phyloP scores from a whole-genome alignment of 768 basidiomycete genomes.

The Lentinula guzmanii region DNA sequence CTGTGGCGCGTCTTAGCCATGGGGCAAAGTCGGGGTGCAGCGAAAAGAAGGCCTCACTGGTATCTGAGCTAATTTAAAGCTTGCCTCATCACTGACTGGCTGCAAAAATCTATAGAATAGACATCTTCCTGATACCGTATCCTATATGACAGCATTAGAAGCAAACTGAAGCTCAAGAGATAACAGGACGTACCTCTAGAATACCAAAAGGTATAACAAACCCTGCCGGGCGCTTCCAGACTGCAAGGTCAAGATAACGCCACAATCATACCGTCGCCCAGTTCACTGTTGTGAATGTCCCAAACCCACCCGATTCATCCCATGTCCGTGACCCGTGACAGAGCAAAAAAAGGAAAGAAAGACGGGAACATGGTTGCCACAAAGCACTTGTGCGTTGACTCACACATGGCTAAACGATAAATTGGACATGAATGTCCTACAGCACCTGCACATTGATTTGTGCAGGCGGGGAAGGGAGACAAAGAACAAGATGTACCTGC shows the following conservation, averaged over 20 bases:
- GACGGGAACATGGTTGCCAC: too few relatives aligned
- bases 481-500: too few relatives aligned
- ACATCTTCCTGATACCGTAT: constrained; percentile 66
- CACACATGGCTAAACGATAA: too few relatives aligned
- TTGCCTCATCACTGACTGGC: constrained; percentile 20
- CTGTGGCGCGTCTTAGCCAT: constrained; percentile 21
- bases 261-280: too few relatives aligned
- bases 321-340: too few relatives aligned
- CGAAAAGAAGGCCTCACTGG: constrained; percentile 26
- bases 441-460: too few relatives aligned
- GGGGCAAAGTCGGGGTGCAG: constrained; percentile 29
- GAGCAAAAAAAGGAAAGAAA: too few relatives aligned
- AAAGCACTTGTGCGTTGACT: too few relatives aligned
- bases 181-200: constrained; percentile 60
- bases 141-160: constrained; percentile 30
- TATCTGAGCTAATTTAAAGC: constrained; percentile 7
- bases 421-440: too few relatives aligned
- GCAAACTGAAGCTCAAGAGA: neutral
- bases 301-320: too few relatives aligned
- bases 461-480: too few relatives aligned
- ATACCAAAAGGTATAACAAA: constrained; percentile 90
- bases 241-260: constrained; percentile 24
- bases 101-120: constrained; percentile 50
- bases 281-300: too few relatives aligned
- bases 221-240: constrained; percentile 85